Conservation (phyloP, 768 basidiomycete species). For the Thelephora ganbajun region DNA sequence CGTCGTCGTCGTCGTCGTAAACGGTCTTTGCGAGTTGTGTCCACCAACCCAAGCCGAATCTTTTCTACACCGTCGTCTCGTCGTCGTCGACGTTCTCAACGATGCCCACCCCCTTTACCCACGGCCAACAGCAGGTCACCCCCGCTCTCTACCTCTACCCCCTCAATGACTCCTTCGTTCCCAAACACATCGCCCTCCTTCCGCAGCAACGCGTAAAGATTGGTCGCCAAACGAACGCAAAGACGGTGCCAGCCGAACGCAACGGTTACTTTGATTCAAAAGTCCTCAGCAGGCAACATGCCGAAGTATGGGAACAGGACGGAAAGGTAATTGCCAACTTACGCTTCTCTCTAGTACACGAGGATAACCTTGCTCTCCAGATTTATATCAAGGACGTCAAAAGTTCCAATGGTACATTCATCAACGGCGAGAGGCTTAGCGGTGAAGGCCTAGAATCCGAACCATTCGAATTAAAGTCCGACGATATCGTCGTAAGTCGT, state of each 20-base stretch:
- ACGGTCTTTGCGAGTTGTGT: no score
- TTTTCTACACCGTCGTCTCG: conserved; percentile 4
- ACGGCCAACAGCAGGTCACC: conserved; percentile 12
- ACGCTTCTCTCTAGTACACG: conserved; percentile 6
- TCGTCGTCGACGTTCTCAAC: conserved; percentile 15
- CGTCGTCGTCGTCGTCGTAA: no score
- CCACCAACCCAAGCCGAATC: no score
- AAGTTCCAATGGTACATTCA: conserved; percentile 96
- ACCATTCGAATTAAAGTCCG: conserved; percentile 85
- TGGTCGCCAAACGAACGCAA: conserved; percentile 90
- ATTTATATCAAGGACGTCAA: conserved; percentile 98
- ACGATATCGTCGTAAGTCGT: conserved; percentile 82
- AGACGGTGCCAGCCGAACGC: conserved; percentile 82
- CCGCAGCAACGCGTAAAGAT: conserved; percentile 70
- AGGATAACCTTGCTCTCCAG: conserved; percentile 25
- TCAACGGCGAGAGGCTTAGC: conserved; percentile 88
- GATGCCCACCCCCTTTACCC: conserved; percentile 16
- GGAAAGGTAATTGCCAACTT: conserved; percentile 47
- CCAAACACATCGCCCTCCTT: conserved; percentile 81
- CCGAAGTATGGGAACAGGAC: conserved; percentile 94
- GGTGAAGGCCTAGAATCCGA: conserved; percentile 84
- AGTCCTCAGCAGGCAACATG: conserved; percentile 86
- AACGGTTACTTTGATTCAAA: conserved; percentile 98
- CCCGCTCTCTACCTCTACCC: conserved; percentile 53
- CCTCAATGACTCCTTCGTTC: conserved; percentile 85